phyloP scores from a whole-genome alignment of 768 basidiomycete species.

The Tylopilus sp. region DNA sequence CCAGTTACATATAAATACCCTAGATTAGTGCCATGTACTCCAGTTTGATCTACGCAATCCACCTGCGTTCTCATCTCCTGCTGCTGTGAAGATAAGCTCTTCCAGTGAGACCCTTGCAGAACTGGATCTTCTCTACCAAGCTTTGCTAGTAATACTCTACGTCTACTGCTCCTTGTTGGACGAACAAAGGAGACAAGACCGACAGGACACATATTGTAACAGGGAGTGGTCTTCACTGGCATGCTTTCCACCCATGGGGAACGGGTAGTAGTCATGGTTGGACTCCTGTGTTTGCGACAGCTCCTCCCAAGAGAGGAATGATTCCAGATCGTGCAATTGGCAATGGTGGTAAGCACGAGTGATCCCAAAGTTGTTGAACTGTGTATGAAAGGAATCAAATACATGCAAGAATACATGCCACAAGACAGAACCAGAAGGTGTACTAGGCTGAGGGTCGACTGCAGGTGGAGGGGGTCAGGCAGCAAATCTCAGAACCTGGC shows the following conservation, averaged over 20 bases:
- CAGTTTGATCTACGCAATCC: no score
- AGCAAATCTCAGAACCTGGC: background rate
- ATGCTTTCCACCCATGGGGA: background rate
- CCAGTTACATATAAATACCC: no score
- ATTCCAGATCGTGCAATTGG: background rate
- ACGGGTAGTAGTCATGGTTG: background rate
- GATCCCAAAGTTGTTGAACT: background rate
- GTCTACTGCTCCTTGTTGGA: no score
- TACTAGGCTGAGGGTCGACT: background rate
- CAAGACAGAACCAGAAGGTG: background rate
- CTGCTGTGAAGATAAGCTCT: no score
- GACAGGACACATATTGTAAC: no score
- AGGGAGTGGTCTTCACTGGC: background rate
- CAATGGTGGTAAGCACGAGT: background rate
- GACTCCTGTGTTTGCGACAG: background rate
- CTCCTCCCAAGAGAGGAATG: background rate
- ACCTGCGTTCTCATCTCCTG: no score
- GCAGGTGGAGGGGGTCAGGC: background rate
- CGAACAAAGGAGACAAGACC: no score
- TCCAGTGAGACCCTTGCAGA: no score
- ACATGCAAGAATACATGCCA: background rate
- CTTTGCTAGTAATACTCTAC: no score
- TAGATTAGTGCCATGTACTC: no score
- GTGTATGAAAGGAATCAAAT: background rate
- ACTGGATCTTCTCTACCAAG: no score